Base-by-base conservation (phyloP, 768 basidiomycete species). In the Macrolepiota fuliginosa region DNA sequence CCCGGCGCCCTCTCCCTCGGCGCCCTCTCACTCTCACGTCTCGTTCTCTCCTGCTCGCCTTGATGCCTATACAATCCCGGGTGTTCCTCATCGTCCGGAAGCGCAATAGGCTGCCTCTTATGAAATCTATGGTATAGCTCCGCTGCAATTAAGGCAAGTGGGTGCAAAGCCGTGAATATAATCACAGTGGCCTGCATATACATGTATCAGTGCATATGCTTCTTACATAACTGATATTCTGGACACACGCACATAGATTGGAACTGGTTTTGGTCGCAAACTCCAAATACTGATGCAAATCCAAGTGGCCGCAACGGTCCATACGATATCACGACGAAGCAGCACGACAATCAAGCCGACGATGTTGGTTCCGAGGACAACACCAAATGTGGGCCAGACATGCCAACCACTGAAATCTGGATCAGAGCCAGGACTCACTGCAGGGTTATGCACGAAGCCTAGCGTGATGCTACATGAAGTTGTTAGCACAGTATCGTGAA, bases 231-330 rank as follows among this genome's bases (percentile, higher is more conserved):
- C 40, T 17, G 25, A 13, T 36, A n/a, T n/a, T 27, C 9, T 25
- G 1, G 24, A 11, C 42, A 29, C 51, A 79, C 89, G 22, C 64
- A 91, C 89, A 65, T 83, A 83, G 13, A 93, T 84, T 2, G 83
- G 78, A 6, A 77, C 76, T 0, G 90, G 85, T 63, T 91, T 91
- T 0, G 87, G 88, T 27, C 76, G 68, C 3, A 77, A 74, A 24
- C 73, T 71, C 86, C 87, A 90, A 4, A 92, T 74, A 65, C 85
- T 84, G 22, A 87, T 76, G 62, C 85, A 85, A 22, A 90, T 80
- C 91, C 91, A 93, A 0, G 84, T 86, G 0, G 89, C 86, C 0
- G 88, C 88, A 13, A 87, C 77, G 37, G 86, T 85, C 89, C 89
- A 92, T 0, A 92, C 87, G 53, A 92, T 73, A 66, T 93, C 92